Evolutionary conservation across 2,329 filamentous ascomycete species (phyloP).

Genomic region (Claviceps paspali): DNA sequence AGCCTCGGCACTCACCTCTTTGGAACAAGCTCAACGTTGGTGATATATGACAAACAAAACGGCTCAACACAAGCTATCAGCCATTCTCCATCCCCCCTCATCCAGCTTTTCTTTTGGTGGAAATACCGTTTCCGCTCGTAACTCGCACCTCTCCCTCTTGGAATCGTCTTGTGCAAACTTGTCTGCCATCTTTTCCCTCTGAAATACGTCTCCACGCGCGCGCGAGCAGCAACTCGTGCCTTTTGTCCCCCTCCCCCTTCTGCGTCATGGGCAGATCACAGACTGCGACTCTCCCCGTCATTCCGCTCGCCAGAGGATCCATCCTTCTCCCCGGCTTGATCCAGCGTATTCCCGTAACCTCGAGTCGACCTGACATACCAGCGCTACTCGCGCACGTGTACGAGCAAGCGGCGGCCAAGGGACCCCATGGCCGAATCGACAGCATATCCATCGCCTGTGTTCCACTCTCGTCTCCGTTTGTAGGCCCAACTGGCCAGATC

Average conservation of each 20-base stretch:
- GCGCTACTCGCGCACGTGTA: constrained; percentile 78
- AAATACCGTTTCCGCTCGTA: too few species aligned
- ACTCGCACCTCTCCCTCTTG: too few species aligned
- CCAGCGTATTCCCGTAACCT: constrained; percentile 68
- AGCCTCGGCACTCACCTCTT: too few species aligned
- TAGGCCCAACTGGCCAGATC: constrained; percentile 60
- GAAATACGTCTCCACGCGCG: too few species aligned
- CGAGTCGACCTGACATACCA: constrained; percentile 69
- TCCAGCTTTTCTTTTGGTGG: too few species aligned
- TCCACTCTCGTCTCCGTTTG: constrained; percentile 60
- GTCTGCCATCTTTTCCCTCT: too few species aligned
- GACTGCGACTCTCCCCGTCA: constrained; percentile 49
- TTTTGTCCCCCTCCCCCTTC: not conserved
- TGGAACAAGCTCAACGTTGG: too few species aligned
- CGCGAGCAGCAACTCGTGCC: too few species aligned
- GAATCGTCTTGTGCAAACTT: too few species aligned
- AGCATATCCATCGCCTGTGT: constrained; percentile 74
- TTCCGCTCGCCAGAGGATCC: constrained; percentile 65
- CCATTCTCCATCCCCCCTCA: too few species aligned
- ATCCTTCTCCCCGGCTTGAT: constrained; percentile 78
- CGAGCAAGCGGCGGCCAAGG: constrained; percentile 54
- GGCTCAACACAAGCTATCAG: too few species aligned
- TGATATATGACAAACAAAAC: too few species aligned
- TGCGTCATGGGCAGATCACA: constrained; percentile 24
- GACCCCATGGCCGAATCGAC: constrained; percentile 47